Base-by-base conservation (phyloP, 2,329 filamentous ascomycete species). In the Pseudodiploospora longispora region DNA sequence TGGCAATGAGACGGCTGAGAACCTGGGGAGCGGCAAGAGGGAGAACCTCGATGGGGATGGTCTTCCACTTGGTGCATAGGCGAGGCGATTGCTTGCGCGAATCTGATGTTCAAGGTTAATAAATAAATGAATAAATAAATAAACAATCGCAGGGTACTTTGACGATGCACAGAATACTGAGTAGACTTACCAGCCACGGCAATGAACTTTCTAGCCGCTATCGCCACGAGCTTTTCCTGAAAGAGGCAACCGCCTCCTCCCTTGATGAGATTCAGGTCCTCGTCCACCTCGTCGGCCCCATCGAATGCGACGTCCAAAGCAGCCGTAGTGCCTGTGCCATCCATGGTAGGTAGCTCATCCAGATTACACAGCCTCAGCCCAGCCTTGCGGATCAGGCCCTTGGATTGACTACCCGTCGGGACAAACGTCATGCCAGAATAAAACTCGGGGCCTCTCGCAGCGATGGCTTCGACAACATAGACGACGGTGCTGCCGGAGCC, bases 221-320 rank as follows among this genome's bases (percentile, higher is more conserved):
- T 80, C 5, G 90, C 90, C 4, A 98, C 90, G 32, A 98, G 74
- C 72, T 98, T 98, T 70, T 98, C 93, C 66, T 97, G 93, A 70
- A 95, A 95, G 45, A 97, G 69, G 66, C 93, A 98, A n/a, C 89
- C 93, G 47, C 93, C 93, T 40, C 93, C 93, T 43, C 93, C 93
- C 71, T 97, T 97, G 71, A 98, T 97, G 60, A 91, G 88, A 67
- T 97, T 98, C 48, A 98, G 69, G 42, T 94, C 86, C 38, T 87
- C 82, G 61, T 98, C 93, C 30, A 98, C 89, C 70, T 98, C 93
- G 62, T 98, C 93, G 4, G 93, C 93, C 43, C 93, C 93, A 60
- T 98, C 93, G 61, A 98, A 98, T 40, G 86, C 87, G 12, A 97
- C 85, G 58, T 97, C 91, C 29, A 98, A 75, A 38, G 67, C 64